Conservation (phyloP, 495 filamentous ascomycete species). For the Margaritispora aquatica region DNA sequence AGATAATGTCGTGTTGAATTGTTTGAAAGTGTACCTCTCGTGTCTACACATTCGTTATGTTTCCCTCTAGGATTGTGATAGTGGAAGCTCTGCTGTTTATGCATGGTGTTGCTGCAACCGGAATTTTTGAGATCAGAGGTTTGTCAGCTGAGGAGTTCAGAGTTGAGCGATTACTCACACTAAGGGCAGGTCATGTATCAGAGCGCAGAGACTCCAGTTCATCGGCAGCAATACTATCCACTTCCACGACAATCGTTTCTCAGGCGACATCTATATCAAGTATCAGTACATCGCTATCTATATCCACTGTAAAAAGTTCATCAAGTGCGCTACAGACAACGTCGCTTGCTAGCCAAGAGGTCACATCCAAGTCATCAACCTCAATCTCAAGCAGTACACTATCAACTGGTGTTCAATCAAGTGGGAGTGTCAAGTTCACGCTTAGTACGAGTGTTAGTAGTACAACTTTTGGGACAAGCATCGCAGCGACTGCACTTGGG, state of each 20-base stretch:
- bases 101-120: background rate
- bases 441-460: too few species aligned
- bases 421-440: too few species aligned
- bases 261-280: background rate
- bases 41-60: constrained; percentile 9
- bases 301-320: too few species aligned
- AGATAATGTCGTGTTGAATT: constrained; percentile 1
- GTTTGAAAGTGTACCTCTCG: background rate
- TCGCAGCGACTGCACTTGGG: background rate
- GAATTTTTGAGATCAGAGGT: constrained; percentile 6
- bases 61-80: background rate
- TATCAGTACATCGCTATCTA: background rate
- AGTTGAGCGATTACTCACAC: background rate
- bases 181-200: background rate
- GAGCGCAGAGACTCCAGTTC: background rate
- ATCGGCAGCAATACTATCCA: background rate
- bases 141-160: background rate
- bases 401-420: background rate
- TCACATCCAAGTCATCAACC: background rate
- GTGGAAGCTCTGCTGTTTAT: constrained; percentile 10
- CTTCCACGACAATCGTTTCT: background rate
- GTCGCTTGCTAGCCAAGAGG: too few species aligned
- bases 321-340: too few species aligned
- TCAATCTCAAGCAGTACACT: background rate
- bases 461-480: background rate